These are phyloP conservation scores for Closterium sp. DNA, from an alignment of 139 green algal species.

Conservation along the genomic window DNA sequence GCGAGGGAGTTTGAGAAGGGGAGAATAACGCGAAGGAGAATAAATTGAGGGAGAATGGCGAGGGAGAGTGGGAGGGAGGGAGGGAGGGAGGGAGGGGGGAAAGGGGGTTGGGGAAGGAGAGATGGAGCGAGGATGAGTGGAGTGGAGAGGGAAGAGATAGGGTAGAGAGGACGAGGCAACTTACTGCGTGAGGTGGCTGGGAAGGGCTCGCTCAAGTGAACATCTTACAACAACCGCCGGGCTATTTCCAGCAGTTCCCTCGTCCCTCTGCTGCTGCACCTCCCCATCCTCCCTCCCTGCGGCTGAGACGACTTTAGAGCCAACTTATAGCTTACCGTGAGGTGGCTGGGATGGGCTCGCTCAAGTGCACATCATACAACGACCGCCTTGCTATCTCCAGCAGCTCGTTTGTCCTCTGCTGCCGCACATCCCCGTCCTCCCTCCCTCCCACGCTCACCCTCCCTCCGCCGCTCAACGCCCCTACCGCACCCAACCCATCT, in stretches of 20 bases:
- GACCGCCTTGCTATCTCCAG: slow-evolving; percentile 16
- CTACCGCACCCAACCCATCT: background rate
- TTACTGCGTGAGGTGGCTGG: background rate
- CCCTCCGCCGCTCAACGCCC: background rate
- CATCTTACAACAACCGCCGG: background rate
- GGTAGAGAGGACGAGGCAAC: background rate
- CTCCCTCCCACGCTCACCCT: background rate
- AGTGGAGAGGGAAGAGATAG: background rate
- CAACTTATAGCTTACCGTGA: background rate
- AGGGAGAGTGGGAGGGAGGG: background rate
- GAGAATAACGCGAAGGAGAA: background rate
- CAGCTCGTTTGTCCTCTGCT: background rate
- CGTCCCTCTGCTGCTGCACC: background rate
- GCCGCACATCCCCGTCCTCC: background rate
- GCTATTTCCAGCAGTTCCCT: background rate
- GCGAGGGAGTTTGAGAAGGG: background rate
- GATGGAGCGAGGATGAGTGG: background rate
- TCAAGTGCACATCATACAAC: slow-evolving; percentile 22
- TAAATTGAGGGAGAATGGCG: background rate
- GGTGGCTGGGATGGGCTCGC: background rate
- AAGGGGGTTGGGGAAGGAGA: background rate
- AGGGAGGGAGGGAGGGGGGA: too few relatives aligned
- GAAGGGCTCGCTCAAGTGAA: slow-evolving; percentile 2
- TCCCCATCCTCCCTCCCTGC: background rate
- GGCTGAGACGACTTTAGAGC: too few relatives aligned